Base-by-base conservation (phyloP, 805 yeast species). In the Candida silvatica region DNA sequence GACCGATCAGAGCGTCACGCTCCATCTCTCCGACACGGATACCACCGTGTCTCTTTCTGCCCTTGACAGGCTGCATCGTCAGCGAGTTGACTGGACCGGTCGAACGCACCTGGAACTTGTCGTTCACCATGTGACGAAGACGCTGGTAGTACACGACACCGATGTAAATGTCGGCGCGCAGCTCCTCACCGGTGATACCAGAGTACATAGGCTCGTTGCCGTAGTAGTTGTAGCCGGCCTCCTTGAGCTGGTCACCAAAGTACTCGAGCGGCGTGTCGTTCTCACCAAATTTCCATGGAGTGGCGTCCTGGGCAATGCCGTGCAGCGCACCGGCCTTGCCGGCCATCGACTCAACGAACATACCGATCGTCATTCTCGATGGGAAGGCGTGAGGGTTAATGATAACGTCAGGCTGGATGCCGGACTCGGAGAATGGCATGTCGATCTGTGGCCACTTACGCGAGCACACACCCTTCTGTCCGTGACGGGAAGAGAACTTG, bases 21-120 rank as follows among this genome's bases (percentile, higher is more conserved):
- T 92, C 98, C 98, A 92, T 92, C 62, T 92, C 98, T 60, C 98
- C 98, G 27, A 92, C 94, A 72, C 98, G 94, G 49, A 92, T 92
- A 81, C 98, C 98, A 64, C 98, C 98, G 46, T 82, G 78, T 67
- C 97, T 78, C 79, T 92, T 92, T 67, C 98, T 81, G 53, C 98
- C 98, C 67, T 92, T 92, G 37, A 92, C 98, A 27, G 98, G 98
- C 71, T 92, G 98, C 97, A 90, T 87, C 14, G 97, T 92, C 58
- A 92, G 72, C 25, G 92, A 76, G 62, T 90, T 90, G 19, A 92
- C 97, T 5, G 97, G 97, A 56, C 98, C 98, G 14, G 98, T 92
- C 4, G 97, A 85, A 66, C 98, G 82, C 35, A 92, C 98, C 68
- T 92, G 98, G 83, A 87, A 92, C 74, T 92, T 92, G 59, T 92